Base-by-base conservation (phyloP, 306 rosid genomes). In the Citrullus mucosospermus region DNA sequence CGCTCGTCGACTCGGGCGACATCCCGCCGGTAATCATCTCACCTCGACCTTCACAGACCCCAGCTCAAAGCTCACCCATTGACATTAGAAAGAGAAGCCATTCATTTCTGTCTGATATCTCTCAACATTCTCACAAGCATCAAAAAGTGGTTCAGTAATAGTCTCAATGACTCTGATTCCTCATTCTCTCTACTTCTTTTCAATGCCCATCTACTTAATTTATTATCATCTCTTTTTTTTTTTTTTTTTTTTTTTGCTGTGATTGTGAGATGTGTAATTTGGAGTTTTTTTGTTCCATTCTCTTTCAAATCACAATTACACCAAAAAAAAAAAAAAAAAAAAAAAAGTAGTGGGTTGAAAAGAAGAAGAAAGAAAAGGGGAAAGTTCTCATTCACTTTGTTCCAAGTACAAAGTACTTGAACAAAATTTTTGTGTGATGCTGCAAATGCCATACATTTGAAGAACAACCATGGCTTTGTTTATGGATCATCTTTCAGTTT, bases 1-100 rank as follows among this genome's bases (percentile, higher is more conserved):
- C 97, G 67, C 90, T 80, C 17, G 84, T 93, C 36, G 83, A 86
- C 43, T 79, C 92, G 32, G 82, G 81, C 60, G 95, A 93, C 72
- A 93, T 93, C 79, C 98, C 97, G 15, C 96, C 89, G 1, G 89
- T 91, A 30, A 75, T 83, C 25, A 82, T 91, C 77, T 86, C 92
- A 60, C 85, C 87, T 34, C 83, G 9, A 5, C 28, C 60, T 50
- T 28, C 77, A 30, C 77, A 28, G 14, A 61, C 55, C 30, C 86
- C 28, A 32, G 43, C 78, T 57, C 78, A 14, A 76, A 57, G 16
- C 44, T 39, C 55, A n/a, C 25, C 62, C 48, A 34, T 54, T 74
- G 78, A 54, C 46, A 54, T 54, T 54, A 74, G 78, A 34, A 74
- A 74, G 50, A 74, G 78, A 34, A 74, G 63, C 50, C 62, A 30